A percentile compares a stretch with the other conserved stretches of the same genome.
These are phyloP conservation scores for Elongisporangium senticosum DNA, from an alignment of 352 stramenopile genomes.

Conservation along the genomic window DNA sequence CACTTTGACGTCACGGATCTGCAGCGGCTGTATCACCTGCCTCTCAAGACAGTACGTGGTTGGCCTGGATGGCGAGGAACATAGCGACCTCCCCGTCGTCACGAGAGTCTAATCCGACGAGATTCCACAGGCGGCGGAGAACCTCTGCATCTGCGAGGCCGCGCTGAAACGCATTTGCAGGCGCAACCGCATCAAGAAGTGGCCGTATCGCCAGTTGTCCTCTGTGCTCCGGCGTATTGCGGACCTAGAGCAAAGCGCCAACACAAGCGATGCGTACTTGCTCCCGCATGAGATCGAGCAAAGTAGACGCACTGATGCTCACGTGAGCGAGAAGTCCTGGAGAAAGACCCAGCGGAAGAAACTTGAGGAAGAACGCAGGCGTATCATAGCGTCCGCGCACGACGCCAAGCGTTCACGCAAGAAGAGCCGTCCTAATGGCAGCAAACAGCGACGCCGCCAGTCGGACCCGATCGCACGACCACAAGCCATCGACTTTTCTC, in stretches of 20 bases:
- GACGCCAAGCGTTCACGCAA: neutral
- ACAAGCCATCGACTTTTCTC: neutral
- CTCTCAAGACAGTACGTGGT: constrained; percentile 48
- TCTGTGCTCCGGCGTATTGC: constrained; percentile 49
- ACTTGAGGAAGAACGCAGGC: neutral
- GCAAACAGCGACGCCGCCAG: neutral
- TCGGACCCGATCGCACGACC: neutral
- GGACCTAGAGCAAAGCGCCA: constrained; percentile 17
- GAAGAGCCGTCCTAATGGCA: neutral
- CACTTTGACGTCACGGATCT: constrained; percentile 56
- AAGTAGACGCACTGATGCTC: neutral
- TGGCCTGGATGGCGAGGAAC: neutral
- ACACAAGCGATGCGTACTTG: constrained; percentile 3
- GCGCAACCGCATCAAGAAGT: constrained; percentile 62
- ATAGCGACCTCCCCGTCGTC: constrained; percentile 4
- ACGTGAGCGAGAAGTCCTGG: neutral
- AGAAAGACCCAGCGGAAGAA: neutral
- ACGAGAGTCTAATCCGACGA: constrained; percentile 13
- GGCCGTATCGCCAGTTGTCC: constrained; percentile 67
- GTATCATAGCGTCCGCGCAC: neutral
- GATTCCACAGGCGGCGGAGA: constrained; percentile 38
- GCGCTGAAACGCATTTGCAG: constrained; percentile 80
- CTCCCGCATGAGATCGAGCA: constrained; percentile 6
- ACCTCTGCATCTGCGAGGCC: constrained; percentile 66
- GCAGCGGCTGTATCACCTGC: constrained; percentile 63